Base-by-base conservation (phyloP, 352 stramenopile species). In the Halophytophthora batemanensis region DNA sequence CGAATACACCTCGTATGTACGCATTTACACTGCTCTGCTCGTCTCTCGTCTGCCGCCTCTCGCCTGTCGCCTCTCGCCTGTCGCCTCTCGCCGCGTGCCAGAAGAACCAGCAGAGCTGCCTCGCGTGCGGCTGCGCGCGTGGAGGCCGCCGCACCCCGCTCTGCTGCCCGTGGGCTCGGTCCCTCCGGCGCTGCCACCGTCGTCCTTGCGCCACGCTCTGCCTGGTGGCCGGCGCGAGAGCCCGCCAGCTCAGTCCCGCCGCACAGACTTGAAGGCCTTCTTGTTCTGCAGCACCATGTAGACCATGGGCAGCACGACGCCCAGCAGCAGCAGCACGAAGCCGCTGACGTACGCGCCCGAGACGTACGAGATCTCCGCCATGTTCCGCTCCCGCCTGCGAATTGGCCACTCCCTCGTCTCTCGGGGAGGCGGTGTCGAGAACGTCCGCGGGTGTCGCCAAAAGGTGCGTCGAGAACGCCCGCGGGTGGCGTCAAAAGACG, bases 261-360 rank as follows among this genome's bases (percentile, higher is more conserved):
- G 83, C 53, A 91, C 51, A n/a, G 77, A 74, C 64, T 86, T 87
- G 68, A 93, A 93, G 1, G 81, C 81, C 64, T 93, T 93, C 63
- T 84, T 86, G 65, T 93, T 93, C 61, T 93, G 83, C 28, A 91
- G 46, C 34, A 88, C 81, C 80, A 93, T 93, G 67, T 93, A 93
- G 4, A 84, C 56, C 68, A 93, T 86, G 4, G 80, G 80, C 40
- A 88, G 45, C 33, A 93, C 47, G 52, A 93, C 83, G 33, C 80
- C 83, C 13, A 67, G 58, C 36, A 83, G 34, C 50, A 93, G 66
- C 37, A 93, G 82, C 49, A 82, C 33, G 31, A 93, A 71, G 1
- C 82, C 82, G 43, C 66, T 62, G 45, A 77, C 62, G 52, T 91
- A 93, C 44, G 77, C 75, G 60, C 76, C 68, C 17, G 82, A 91